A percentile compares a stretch with the other conserved stretches of the same genome.
phyloP scores from a whole-genome alignment of 441 rosid genomes.

The Erodium moschatum region DNA sequence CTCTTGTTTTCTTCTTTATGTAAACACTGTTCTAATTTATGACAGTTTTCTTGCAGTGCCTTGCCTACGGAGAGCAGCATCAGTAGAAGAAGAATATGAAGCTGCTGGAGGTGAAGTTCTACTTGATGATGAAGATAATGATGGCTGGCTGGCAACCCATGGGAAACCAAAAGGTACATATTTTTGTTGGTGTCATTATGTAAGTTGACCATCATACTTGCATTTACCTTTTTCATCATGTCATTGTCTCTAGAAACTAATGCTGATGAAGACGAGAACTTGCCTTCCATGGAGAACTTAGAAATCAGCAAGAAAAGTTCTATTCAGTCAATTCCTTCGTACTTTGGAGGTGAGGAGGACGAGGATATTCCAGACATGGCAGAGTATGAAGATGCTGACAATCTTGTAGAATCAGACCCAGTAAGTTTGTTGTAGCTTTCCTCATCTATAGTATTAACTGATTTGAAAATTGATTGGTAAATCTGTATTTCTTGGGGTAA shows the following conservation, averaged over 20 bases:
- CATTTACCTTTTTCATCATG: slow-evolving; percentile 11
- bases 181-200: not conserved
- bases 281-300: slow-evolving; percentile 81
- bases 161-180: slow-evolving; percentile 78
- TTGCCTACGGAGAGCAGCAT: slow-evolving; percentile 85
- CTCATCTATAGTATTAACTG: slow-evolving; percentile 1
- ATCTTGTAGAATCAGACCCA: slow-evolving; percentile 61
- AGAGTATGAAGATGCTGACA: slow-evolving; percentile 68
- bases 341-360: slow-evolving; percentile 76
- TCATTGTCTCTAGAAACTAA: slow-evolving; percentile 38
- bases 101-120: slow-evolving; percentile 93
- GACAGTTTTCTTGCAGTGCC: slow-evolving; percentile 46
- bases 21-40: not conserved
- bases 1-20: not conserved
- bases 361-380: slow-evolving; percentile 94
- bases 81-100: slow-evolving; percentile 84
- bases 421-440: slow-evolving; percentile 33
- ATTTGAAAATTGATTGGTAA: slow-evolving; percentile 1
- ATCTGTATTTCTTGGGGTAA: not conserved
- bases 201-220: not conserved
- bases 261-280: slow-evolving; percentile 61
- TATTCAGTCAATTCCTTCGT: slow-evolving; percentile 61
- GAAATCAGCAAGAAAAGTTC: slow-evolving; percentile 46
- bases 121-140: slow-evolving; percentile 86
- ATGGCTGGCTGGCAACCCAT: slow-evolving; percentile 97